Evolutionary conservation across 768 basidiomycete genomes (phyloP), one percentile per base, ranked within the genome.

Genomic region (Tylopilus cervinicoccineus): DNA sequence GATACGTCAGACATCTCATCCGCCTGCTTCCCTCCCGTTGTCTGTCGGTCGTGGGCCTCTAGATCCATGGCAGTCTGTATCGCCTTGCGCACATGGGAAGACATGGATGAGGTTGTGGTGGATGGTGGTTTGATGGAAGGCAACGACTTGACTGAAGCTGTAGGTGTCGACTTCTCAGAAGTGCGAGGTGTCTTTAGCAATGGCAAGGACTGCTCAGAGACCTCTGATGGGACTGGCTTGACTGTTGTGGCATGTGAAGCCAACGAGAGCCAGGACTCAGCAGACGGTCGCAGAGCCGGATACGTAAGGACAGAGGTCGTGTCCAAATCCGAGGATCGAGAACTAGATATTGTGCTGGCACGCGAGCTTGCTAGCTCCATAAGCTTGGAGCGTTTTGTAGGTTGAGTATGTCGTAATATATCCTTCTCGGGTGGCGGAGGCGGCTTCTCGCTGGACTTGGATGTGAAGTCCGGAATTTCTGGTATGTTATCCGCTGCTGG

Each of bases 261-360:
- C 11, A 63, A 41, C 33, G 67, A 70, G 41, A 69, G 51, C 26
- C 67, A 60, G 17, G 86, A 88, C 41, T 78, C 74, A 3, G 80
- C 62, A 23, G 83, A 75, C n/a, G 86, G 88, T 16, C 87, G 81
- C 51, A 88, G 72, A 16, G 61, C 74, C 20, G 86, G 83, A 59
- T 83, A 89, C 1, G 88, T 88, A 56, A 81, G 78, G n/a, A 85
- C 73, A 22, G 86, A 82, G 4, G 79, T 80, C 0, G 78, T 69
- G 28, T 78, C 70, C 36, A 79, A 49, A 49, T 76, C 77, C 3
- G 76, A 79, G 20, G 81, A 79, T 41, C 76, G 70, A 20, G 83
- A 81, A 56, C 77, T 80, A 51, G 63, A 63, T 38, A 72, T 60
- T 24, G 73, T 73, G 47, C 78, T 79, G 3, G 80, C 75, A 48